Conservation (phyloP, 805 yeast species). For the Nakazawaea sp. region DNA sequence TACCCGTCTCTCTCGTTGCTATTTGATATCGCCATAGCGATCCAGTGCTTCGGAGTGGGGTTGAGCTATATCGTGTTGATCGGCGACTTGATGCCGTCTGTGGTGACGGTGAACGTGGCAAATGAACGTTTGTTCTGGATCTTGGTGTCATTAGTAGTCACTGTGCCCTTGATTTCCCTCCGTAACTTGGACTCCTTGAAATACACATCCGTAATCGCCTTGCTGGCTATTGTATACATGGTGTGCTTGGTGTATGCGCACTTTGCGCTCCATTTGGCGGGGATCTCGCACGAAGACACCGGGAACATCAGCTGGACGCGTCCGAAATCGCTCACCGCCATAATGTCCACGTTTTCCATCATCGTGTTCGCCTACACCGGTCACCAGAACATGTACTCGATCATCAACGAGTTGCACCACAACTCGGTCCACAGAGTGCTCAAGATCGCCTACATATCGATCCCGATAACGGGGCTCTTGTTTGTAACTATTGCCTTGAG, state of each 20-base stretch:
- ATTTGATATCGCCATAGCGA: conserved; percentile 69
- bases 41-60: conserved; percentile 78
- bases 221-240: conserved; percentile 59
- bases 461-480: conserved; percentile 45
- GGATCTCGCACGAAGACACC: conserved; percentile 34
- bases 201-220: conserved; percentile 65
- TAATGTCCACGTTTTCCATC: conserved; percentile 62
- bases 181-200: conserved; percentile 61
- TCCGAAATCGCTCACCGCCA: conserved; percentile 35
- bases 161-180: conserved; percentile 58
- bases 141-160: conserved; percentile 39
- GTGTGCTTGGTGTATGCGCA: conserved; percentile 48
- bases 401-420: conserved; percentile 60
- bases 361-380: conserved; percentile 79
- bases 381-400: conserved; percentile 74
- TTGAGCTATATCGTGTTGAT: conserved; percentile 65
- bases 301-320: conserved; percentile 35
- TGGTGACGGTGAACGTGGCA: conserved; percentile 21
- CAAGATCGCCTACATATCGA: conserved; percentile 38
- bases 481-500: conserved; percentile 58
- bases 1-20: conserved; percentile 63
- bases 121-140: conserved; percentile 46
- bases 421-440: conserved; percentile 42
- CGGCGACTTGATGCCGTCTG: conserved; percentile 70
- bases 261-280: conserved; percentile 25